These are phyloP conservation scores for Alloteropsis angusta DNA, from an alignment of 202 grass and related monocot species.

Conservation along the genomic window DNA sequence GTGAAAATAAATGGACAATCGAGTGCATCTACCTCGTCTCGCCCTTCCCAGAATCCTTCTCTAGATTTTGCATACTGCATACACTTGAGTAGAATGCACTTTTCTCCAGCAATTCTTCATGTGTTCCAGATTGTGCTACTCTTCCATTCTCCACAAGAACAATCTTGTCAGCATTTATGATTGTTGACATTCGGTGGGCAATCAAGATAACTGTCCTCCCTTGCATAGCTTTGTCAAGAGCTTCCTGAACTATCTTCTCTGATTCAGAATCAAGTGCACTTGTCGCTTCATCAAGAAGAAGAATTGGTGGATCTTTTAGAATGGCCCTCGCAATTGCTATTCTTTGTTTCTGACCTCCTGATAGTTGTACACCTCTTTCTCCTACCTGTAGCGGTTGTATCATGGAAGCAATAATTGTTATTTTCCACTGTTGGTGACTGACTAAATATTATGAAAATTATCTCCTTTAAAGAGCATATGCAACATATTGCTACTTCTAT, in stretches of 20 bases:
- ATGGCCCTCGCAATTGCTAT: conserved; percentile 60
- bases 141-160: conserved; percentile 54
- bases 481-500: neutral
- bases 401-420: neutral
- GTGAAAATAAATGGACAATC: neutral
- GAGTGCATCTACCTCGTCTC: conserved; percentile 31
- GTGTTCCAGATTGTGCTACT: conserved; percentile 53
- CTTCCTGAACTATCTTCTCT: conserved; percentile 57
- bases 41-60: conserved; percentile 19
- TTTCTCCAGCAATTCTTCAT: conserved; percentile 42
- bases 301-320: conserved; percentile 56
- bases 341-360: conserved; percentile 62
- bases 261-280: conserved; percentile 74
- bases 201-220: conserved; percentile 65
- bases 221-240: conserved; percentile 48
- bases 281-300: conserved; percentile 70
- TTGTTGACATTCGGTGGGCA: conserved; percentile 66
- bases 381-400: conserved; percentile 38
- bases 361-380: conserved; percentile 48
- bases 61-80: conserved; percentile 48
- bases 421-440: neutral
- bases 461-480: neutral
- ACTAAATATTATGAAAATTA: neutral
- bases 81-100: conserved; percentile 41
- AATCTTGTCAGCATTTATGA: conserved; percentile 50